Percentiles rank a stretch among this genome's conserved stretches.
Conservation (phyloP, 2,329 filamentous ascomycete species). For the Colletotrichum siamense region DNA sequence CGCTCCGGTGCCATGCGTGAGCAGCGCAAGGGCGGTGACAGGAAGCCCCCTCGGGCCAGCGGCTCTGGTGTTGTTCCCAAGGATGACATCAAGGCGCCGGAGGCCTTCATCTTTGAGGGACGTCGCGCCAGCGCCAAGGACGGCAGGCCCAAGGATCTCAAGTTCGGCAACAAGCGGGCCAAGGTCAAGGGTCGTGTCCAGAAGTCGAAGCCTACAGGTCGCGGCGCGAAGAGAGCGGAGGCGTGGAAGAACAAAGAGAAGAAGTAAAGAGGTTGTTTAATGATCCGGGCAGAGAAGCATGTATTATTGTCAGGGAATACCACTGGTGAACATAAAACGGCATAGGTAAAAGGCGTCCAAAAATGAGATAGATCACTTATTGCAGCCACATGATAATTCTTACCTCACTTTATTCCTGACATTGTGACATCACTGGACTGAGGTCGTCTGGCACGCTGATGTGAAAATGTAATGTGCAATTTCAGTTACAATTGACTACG, state of each 20-base stretch:
- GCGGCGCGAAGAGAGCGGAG: slow-evolving; percentile 43
- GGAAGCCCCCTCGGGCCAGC: slow-evolving; percentile 25
- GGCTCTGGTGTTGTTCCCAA: slow-evolving; percentile 25
- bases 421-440: neutral
- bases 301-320: neutral
- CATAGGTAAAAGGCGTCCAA: slow-evolving; percentile 5
- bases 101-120: slow-evolving; percentile 82
- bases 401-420: neutral
- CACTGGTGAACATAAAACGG: neutral
- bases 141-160: slow-evolving; percentile 67
- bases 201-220: slow-evolving; percentile 43
- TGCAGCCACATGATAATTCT: neutral
- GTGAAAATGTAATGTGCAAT: neutral
- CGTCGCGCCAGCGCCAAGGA: slow-evolving; percentile 73
- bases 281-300: neutral
- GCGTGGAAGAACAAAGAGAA: slow-evolving; percentile 50
- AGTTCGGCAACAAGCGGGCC: slow-evolving; percentile 58
- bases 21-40: slow-evolving; percentile 27
- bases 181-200: slow-evolving; percentile 49
- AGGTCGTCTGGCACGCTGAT: neutral
- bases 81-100: slow-evolving; percentile 60
- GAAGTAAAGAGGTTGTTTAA: neutral
- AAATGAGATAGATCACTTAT: neutral
- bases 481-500: slow-evolving; percentile 10
- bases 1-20: slow-evolving; percentile 64